Percentiles rank a stretch among this genome's conserved stretches.
These are phyloP conservation scores for Spathaspora sp. DNA, from an alignment of 805 yeast genomes.

Conservation along the genomic window DNA sequence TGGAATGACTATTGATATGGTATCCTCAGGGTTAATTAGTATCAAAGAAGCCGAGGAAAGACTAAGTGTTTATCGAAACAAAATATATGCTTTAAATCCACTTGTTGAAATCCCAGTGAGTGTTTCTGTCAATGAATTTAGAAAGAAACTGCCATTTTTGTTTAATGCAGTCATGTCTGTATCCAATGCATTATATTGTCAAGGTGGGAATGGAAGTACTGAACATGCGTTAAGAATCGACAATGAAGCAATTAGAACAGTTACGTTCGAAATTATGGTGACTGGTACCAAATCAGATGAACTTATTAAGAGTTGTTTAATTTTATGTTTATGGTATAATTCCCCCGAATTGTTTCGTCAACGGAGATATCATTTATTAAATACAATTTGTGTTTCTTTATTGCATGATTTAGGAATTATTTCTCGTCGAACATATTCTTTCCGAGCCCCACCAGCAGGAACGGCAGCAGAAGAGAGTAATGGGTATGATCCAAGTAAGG, in stretches of 20 bases:
- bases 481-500: conserved; percentile 1
- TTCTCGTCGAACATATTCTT: conserved; percentile 37
- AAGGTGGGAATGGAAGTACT: conserved; percentile 19
- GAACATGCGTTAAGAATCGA: conserved; percentile 49
- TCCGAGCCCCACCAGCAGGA: conserved; percentile 2
- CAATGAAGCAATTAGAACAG: conserved; percentile 46
- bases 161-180: conserved; percentile 64
- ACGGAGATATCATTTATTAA: conserved; percentile 70
- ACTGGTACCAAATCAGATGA: conserved; percentile 71
- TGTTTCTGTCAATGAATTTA: conserved; percentile 43
- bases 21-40: conserved; percentile 55
- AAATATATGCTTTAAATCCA: conserved; percentile 49
- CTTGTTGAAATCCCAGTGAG: conserved; percentile 50
- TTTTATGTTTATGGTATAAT: conserved; percentile 76
- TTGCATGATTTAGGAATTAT: conserved; percentile 75
- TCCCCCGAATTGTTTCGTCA: conserved; percentile 79
- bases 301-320: conserved; percentile 55
- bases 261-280: conserved; percentile 59
- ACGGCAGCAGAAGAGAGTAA: neutral
- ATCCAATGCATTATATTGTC: conserved; percentile 43
- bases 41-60: conserved; percentile 56
- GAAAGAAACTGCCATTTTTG: conserved; percentile 53
- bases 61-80: conserved; percentile 45
- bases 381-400: conserved; percentile 60
- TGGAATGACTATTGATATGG: conserved; percentile 40